phyloP scores from a whole-genome alignment of 2,329 filamentous ascomycete genomes.

The Venturia aucupariae region DNA sequence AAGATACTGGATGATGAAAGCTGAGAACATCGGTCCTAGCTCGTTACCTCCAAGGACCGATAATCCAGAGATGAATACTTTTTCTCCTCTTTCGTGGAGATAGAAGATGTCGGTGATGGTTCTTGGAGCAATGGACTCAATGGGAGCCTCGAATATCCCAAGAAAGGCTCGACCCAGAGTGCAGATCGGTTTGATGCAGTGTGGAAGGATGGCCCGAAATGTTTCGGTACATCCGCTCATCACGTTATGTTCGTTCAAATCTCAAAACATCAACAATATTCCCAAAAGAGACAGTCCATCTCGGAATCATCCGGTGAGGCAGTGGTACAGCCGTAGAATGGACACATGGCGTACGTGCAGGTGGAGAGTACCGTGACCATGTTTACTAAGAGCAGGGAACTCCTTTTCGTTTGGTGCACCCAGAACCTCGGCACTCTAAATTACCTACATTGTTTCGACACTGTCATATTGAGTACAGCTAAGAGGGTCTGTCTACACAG shows the following conservation, averaged over 20 bases:
- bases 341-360: too few relatives aligned
- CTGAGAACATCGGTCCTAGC: constrained; percentile 31
- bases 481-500: background rate
- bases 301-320: background rate
- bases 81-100: constrained; percentile 27
- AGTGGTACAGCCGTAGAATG: too few relatives aligned
- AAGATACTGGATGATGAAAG: constrained; percentile 31
- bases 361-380: too few relatives aligned
- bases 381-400: too few relatives aligned
- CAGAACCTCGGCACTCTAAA: background rate
- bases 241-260: background rate
- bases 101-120: constrained; percentile 27
- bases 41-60: constrained; percentile 34
- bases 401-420: too few relatives aligned
- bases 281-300: background rate
- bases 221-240: background rate
- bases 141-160: constrained; percentile 20
- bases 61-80: constrained; percentile 32
- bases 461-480: background rate
- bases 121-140: constrained; percentile 22
- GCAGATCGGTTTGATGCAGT: constrained; percentile 1
- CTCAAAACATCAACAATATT: too few relatives aligned
- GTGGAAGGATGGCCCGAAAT: background rate
- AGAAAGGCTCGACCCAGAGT: constrained; percentile 18
- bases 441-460: background rate